Evolutionary conservation across 1,284 basidiomycete species (phyloP).

Genomic region (Marasmius sp.): DNA sequence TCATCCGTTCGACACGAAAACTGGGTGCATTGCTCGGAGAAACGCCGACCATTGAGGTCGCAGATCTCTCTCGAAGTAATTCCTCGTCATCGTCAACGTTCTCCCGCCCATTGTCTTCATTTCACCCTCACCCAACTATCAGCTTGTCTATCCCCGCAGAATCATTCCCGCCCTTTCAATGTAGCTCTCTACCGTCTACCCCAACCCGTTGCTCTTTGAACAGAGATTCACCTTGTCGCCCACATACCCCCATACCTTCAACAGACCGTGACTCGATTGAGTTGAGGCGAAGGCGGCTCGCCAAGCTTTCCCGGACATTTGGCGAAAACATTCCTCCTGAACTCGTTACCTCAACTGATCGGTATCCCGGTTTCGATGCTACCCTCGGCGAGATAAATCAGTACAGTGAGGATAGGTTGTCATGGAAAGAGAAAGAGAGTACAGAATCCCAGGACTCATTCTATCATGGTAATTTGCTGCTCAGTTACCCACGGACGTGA

Average conservation of each 20-base stretch:
- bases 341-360: not conserved
- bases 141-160: not conserved
- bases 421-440: no score
- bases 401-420: not conserved
- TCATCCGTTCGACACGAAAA: slow-evolving; percentile 9
- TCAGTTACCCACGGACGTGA: no score
- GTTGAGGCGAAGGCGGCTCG: not conserved
- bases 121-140: not conserved
- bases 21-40: slow-evolving; percentile 7
- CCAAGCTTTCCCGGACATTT: not conserved
- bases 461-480: no score
- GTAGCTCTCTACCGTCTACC: not conserved
- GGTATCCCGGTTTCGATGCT: not conserved
- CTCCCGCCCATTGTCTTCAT: not conserved
- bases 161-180: not conserved
- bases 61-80: not conserved
- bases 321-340: not conserved
- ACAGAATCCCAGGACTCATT: no score
- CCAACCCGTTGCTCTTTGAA: not conserved
- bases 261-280: not conserved
- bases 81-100: not conserved
- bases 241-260: not conserved
- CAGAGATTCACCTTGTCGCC: not conserved
- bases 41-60: slow-evolving; percentile 1
- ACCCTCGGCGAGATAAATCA: not conserved